Conservation (phyloP, 2,329 filamentous ascomycete species). For the Botrytis elliptica region DNA sequence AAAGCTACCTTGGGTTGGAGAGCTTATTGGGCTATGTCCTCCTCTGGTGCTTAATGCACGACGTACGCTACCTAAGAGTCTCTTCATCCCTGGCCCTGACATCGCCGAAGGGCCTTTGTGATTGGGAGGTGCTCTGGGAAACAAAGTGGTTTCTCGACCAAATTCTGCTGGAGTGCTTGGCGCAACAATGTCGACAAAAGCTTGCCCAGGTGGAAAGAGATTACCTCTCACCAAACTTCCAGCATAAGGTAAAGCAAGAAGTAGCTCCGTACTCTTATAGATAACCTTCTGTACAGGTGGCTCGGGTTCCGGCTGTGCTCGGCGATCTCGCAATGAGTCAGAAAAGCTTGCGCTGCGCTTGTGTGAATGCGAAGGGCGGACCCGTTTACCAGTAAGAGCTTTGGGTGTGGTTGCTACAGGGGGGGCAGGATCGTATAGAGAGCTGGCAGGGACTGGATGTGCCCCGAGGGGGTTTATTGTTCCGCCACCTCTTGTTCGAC, state of each 20-base stretch:
- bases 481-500: constrained; percentile 48
- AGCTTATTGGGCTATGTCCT: constrained; percentile 32
- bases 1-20: constrained; percentile 41
- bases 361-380: constrained; percentile 60
- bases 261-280: constrained; percentile 55
- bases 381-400: constrained; percentile 57
- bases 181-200: constrained; percentile 69
- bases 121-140: constrained; percentile 40
- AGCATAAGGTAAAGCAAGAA: constrained; percentile 65
- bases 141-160: constrained; percentile 55
- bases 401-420: constrained; percentile 59
- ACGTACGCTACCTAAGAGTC: constrained; percentile 80
- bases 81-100: constrained; percentile 76
- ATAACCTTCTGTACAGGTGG: constrained; percentile 50
- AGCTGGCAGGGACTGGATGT: constrained; percentile 56
- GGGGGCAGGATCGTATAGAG: constrained; percentile 47
- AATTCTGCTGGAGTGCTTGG: constrained; percentile 48
- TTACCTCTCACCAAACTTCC: constrained; percentile 87
- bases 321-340: constrained; percentile 74
- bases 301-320: constrained; percentile 41
- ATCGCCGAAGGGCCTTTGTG: constrained; percentile 57
- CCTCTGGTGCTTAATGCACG: constrained; percentile 67
- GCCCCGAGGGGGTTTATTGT: constrained; percentile 49
- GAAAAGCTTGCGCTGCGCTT: constrained; percentile 86
- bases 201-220: constrained; percentile 75